Base-by-base conservation (phyloP, 1,284 basidiomycete species). In the Chalciporus sp. region DNA sequence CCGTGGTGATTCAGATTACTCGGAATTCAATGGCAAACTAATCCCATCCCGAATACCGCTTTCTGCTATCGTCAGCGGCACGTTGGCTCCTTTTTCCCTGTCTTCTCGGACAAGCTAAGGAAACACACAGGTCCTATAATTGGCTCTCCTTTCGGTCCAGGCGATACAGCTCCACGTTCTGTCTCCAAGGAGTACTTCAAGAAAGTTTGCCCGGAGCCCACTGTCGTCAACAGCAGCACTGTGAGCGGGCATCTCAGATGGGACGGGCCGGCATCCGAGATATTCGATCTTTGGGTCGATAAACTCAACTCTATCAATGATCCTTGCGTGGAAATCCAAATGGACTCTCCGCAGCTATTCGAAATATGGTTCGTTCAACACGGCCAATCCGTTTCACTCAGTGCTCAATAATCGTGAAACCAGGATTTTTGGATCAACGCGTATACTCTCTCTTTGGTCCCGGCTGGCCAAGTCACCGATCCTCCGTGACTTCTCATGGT, bases 401-500 rank as follows among this genome's bases (percentile, higher is more conserved):
- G 1, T 23, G 23, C 42, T 45, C 3, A 44, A 51, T 51, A 35
- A 67, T 6, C 10, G 16, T 12, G 2, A 17, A 33, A 3, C 3
- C 49, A 81, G 78, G 73, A 47, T 79, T 5, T 74, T 80, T 45
- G 78, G 80, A 41, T 71, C 73, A 5, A 39, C 60, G 5, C 69
- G 76, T 11, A 64, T 81, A 12, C 72, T 81, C 7, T 72, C 75
- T 19, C 59, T 79, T 1, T 78, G 77, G 72, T 73, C 75, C 0
- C 60, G 65, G 2, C 63, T 84, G 7, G 70, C 72, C 12, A 58
- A 61, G 26, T 81, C 81, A 1, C 79, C 80, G 0, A 64, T 80
- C 11, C 62, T 83, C 12, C 71, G 62, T n/a, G 52, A 75, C 35
- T 80, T 79, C 61, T 67, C 67, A 16, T 81, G 76, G 76, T 81